Base-by-base conservation (phyloP, 257 asterid species). In the Nemophila menziesii region DNA sequence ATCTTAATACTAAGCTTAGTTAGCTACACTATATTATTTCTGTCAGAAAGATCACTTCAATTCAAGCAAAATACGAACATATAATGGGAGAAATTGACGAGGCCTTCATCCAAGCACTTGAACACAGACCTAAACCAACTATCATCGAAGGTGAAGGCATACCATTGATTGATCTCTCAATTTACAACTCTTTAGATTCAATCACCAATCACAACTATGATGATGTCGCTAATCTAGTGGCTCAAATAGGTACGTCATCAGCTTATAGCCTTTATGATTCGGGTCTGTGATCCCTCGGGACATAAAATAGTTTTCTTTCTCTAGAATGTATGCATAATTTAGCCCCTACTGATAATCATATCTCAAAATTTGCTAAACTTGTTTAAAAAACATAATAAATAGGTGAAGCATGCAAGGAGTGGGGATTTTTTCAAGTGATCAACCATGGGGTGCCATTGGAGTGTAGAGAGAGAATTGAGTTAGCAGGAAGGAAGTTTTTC, bases 391-490 rank as follows among this genome's bases (percentile, higher is more conserved):
- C n/a, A n/a, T n/a, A n/a, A n/a, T n/a, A n/a, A n/a, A n/a, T n/a
- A n/a, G 38, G 33, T 39, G 26, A 29, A 17, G 36, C 38, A 10
- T 61, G 61, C 57, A 46, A 51, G 52, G 61, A 60, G 2, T 84
- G 84, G 84, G 93, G 92, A 0, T 84, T 84, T 53, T 77, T 84
- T 60, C 93, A 80, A 70, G 84, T 77, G 62, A 77, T 74, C 55
- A 74, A 77, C 60, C 93, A 84, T n/a, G 95, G 95, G 16, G 86
- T 84, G 43, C 71, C 86, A 12, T 57, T 54, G 13, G 61, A 55
- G 21, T 49, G 6, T 22, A 72, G 76, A 0, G 68, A 62, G 34
- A 71, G 56, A 48, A 66, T 80, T 9, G 82, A 77, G 44, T n/a
- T 20, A 39, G 87, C 60, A 15, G 46, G 84, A 0, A 80, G 60